A percentile compares a stretch with the other conserved stretches of the same genome.
phyloP scores from a whole-genome alignment of 2,329 filamentous ascomycete genomes.

The Penicillium sp. region DNA sequence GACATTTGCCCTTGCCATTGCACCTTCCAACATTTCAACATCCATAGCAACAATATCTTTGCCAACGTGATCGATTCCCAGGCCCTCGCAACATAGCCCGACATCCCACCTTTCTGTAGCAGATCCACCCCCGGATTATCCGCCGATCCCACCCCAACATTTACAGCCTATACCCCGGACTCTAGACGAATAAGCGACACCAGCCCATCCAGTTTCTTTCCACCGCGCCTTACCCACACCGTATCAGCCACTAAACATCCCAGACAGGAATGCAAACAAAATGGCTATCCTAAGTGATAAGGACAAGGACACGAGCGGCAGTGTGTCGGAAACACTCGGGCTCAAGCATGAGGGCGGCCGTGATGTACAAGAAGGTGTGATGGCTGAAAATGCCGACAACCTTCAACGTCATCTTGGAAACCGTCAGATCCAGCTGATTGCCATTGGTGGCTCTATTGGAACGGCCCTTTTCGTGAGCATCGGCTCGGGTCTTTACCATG shows the following conservation, averaged over 20 bases:
- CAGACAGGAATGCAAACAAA: constrained; percentile 8
- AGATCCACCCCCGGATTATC: background rate
- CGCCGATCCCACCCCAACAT: background rate
- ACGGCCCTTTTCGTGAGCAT: constrained; percentile 43
- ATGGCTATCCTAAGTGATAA: constrained; percentile 15
- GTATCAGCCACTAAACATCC: background rate
- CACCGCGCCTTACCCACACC: background rate
- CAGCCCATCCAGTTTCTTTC: background rate
- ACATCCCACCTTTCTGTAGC: background rate
- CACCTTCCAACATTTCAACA: background rate
- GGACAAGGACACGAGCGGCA: constrained; percentile 14
- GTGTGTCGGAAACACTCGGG: constrained; percentile 14
- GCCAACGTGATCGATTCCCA: background rate
- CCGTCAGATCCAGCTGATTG: constrained; percentile 33
- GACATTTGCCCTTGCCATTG: background rate
- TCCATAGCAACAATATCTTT: constrained; percentile 2
- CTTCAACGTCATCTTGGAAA: constrained; percentile 27
- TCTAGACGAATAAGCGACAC: constrained; percentile 1
- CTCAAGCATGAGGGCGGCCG: constrained; percentile 15
- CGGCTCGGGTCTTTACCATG: constrained; percentile 38
- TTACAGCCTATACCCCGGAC: background rate
- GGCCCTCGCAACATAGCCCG: background rate
- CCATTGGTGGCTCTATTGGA: constrained; percentile 45
- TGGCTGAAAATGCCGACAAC: constrained; percentile 28
- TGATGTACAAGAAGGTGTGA: constrained; percentile 27